Conservation (phyloP, 176 grass and related monocot genomes). For the Triticum aestivum region IWGSC_CS_RefSeq_v2.1 NC_057808.1:518406949-518407448, state of each 20-base stretch:
- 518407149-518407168: slow-evolving; percentile 84
- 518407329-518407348: background rate
- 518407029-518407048: too few species aligned
- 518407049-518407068: background rate
- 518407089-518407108: slow-evolving; percentile 11
- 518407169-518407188: slow-evolving; percentile 96
- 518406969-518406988: background rate
- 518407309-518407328: background rate
- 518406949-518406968: background rate
- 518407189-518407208: slow-evolving; percentile 90
- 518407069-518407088: background rate
- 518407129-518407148: slow-evolving; percentile 73
- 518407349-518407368: background rate
- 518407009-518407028: too few species aligned
- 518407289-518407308: background rate
- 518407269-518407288: slow-evolving; percentile 15
- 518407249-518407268: background rate
- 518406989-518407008: background rate
- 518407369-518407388: too few species aligned
- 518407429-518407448: too few species aligned
- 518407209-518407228: slow-evolving; percentile 68
- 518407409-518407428: too few species aligned
- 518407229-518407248: slow-evolving; percentile 75
- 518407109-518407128: slow-evolving; percentile 64
- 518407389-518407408: too few species aligned